Conservation (phyloP, 2,329 filamentous ascomycete species). For the Cadophora sp. region DNA sequence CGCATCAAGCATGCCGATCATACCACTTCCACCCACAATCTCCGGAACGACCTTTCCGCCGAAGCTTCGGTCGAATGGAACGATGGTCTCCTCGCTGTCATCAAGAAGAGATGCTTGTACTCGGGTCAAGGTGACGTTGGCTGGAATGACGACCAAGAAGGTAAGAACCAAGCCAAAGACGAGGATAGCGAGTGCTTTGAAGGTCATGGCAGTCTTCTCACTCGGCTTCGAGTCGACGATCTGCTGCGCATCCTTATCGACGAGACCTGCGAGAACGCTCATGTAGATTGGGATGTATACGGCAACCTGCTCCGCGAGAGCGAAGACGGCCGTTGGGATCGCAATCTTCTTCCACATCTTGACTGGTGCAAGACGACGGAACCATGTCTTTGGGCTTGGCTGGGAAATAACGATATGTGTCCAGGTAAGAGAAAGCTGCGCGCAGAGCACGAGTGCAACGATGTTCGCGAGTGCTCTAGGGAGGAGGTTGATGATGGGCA, state of each 20-base stretch:
- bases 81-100: slow-evolving; percentile 80
- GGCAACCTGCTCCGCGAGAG: slow-evolving; percentile 61
- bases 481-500: slow-evolving; percentile 48
- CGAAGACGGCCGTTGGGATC: slow-evolving; percentile 68
- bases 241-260: slow-evolving; percentile 23
- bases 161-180: slow-evolving; percentile 57
- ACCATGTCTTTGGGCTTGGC: slow-evolving; percentile 68
- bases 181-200: slow-evolving; percentile 55
- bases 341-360: slow-evolving; percentile 72
- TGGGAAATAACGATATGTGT: slow-evolving; percentile 84
- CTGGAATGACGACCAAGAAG: slow-evolving; percentile 74
- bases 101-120: slow-evolving; percentile 88
- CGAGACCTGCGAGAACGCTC: slow-evolving; percentile 49
- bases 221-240: slow-evolving; percentile 43
- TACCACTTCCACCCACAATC: slow-evolving; percentile 75
- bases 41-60: slow-evolving; percentile 77
- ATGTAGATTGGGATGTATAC: slow-evolving; percentile 55
- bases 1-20: slow-evolving; percentile 74
- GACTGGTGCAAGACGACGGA: slow-evolving; percentile 67
- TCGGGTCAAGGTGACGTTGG: slow-evolving; percentile 77
- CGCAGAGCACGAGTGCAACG: slow-evolving; percentile 64
- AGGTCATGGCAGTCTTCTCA: slow-evolving; percentile 46
- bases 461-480: slow-evolving; percentile 57
- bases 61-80: slow-evolving; percentile 90
- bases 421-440: slow-evolving; percentile 78